Evolutionary conservation across 1,139 yeast species (phyloP).

Genomic region (Hansenula lynferdii): DNA sequence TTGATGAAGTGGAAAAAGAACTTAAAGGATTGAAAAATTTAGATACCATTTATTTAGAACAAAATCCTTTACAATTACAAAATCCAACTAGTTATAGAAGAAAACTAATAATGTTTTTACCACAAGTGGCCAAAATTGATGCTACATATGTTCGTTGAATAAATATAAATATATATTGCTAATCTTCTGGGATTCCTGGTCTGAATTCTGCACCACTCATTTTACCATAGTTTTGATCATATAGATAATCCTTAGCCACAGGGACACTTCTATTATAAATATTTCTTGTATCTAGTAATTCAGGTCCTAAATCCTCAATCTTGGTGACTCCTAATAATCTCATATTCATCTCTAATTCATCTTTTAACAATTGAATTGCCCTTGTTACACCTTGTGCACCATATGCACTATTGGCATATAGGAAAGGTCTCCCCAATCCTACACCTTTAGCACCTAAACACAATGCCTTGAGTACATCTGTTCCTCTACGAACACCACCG

Average conservation of each 20-base stretch:
- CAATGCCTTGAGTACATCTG: slow-evolving; percentile 63
- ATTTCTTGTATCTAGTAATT: slow-evolving; percentile 39
- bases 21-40: slow-evolving; percentile 58
- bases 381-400: slow-evolving; percentile 76
- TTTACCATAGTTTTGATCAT: slow-evolving; percentile 37
- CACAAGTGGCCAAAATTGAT: slow-evolving; percentile 80
- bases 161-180: neutral
- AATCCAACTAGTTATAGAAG: slow-evolving; percentile 82
- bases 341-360: slow-evolving; percentile 86
- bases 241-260: slow-evolving; percentile 43
- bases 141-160: slow-evolving; percentile 61
- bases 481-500: slow-evolving; percentile 57
- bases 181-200: slow-evolving; percentile 8
- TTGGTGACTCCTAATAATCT: slow-evolving; percentile 73
- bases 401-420: slow-evolving; percentile 67
- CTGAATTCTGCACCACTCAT: slow-evolving; percentile 31
- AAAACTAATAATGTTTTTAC: slow-evolving; percentile 67
- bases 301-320: slow-evolving; percentile 57
- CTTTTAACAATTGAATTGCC: slow-evolving; percentile 74
- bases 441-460: slow-evolving; percentile 76
- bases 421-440: slow-evolving; percentile 69
- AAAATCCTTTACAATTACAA: slow-evolving; percentile 78
- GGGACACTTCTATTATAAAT: slow-evolving; percentile 33
- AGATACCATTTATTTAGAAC: slow-evolving; percentile 91
- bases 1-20: slow-evolving; percentile 64